A percentile compares a stretch with the other conserved stretches of the same genome.
Evolutionary conservation across 345 rosid genomes (phyloP).

Genomic region (Physaria fendleri): DNA sequence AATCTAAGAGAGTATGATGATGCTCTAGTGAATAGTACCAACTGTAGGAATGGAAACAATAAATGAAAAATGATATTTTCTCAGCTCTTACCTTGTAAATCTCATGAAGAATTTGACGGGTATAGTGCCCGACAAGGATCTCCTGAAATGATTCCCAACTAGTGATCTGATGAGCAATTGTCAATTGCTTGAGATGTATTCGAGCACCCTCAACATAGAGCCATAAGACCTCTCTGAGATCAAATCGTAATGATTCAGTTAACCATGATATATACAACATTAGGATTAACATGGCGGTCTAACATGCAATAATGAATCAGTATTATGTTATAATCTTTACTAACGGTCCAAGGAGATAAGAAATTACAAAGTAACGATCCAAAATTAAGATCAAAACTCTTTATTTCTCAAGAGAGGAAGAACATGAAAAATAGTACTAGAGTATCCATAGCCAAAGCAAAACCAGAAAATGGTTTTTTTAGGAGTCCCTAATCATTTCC

Average conservation of each 20-base stretch:
- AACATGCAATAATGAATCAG: conserved; percentile 7
- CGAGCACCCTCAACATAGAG: conserved; percentile 94
- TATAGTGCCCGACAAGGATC: conserved; percentile 75
- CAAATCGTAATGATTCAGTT: conserved; percentile 11
- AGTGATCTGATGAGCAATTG: conserved; percentile 79
- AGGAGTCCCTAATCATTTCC: not conserved
- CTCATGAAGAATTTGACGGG: conserved; percentile 87
- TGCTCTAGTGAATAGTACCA: not conserved
- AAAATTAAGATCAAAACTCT: not conserved
- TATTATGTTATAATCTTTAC: not conserved
- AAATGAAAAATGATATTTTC: not conserved
- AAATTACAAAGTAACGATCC: not conserved
- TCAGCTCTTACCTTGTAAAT: conserved; percentile 70
- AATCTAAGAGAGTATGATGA: not conserved
- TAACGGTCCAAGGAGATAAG: not conserved
- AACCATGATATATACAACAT: not conserved
- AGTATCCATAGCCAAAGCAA: not conserved
- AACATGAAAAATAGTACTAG: not conserved
- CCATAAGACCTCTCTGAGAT: conserved; percentile 87
- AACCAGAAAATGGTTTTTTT: not conserved
- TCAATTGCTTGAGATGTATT: conserved; percentile 73
- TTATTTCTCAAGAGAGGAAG: not conserved
- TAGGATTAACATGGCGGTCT: not conserved
- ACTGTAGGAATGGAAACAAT: not conserved
- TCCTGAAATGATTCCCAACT: conserved; percentile 93